These are phyloP conservation scores for Forsythia suspensa DNA, from an alignment of 257 asterid species.

Conservation along the genomic window DNA sequence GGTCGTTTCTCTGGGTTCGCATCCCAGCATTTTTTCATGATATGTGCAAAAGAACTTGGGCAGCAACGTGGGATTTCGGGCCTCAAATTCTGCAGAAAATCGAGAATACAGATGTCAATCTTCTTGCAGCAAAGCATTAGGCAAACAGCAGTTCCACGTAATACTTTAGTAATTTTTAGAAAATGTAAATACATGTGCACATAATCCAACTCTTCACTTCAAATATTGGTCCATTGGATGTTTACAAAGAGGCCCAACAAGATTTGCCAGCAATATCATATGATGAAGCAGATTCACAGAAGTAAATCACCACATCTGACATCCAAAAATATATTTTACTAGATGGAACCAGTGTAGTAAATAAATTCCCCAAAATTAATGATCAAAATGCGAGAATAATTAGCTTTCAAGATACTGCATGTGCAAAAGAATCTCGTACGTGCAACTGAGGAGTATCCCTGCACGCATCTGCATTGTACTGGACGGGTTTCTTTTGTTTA, in stretches of 20 bases:
- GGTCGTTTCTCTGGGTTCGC: constrained; percentile 81
- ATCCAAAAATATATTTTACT: too few species aligned
- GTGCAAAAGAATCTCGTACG: not conserved
- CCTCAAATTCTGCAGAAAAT: constrained; percentile 51
- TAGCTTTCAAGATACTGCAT: not conserved
- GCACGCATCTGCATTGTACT: not conserved
- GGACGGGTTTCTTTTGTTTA: not conserved
- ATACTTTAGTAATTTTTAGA: not conserved
- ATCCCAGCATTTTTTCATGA: constrained; percentile 88
- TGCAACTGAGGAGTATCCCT: too few species aligned
- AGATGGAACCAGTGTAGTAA: not conserved
- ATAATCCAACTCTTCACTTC: not conserved
- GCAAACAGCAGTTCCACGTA: not conserved
- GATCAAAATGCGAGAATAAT: not conserved
- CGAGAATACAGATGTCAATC: not conserved
- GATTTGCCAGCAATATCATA: not conserved
- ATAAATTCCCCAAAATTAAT: not conserved
- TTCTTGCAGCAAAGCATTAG: not conserved
- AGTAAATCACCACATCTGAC: not conserved
- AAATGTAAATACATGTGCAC: not conserved
- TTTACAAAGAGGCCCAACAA: not conserved
- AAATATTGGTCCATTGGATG: not conserved
- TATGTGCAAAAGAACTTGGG: constrained; percentile 54
- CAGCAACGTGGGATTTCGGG: constrained; percentile 89
- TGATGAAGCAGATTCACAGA: not conserved